These are phyloP conservation scores for Ramaria sp. DNA, from an alignment of 768 basidiomycete genomes.

Conservation along the genomic window DNA sequence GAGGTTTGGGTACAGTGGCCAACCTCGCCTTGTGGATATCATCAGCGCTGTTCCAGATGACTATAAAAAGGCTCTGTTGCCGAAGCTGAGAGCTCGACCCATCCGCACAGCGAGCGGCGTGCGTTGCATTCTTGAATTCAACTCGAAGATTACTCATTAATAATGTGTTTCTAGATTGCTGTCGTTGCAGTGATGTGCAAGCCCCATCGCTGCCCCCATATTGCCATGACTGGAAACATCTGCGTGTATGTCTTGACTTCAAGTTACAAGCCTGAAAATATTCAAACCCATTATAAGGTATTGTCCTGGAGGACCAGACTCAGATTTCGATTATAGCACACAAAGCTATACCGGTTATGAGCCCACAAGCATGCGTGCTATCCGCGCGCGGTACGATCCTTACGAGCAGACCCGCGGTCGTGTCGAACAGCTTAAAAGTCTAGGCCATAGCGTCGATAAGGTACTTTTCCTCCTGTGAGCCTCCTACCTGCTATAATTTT, in stretches of 20 bases:
- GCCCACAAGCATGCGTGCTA: constrained; percentile 98
- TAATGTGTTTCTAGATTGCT: constrained; percentile 53
- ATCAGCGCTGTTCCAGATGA: constrained; percentile 98
- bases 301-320: constrained; percentile 97
- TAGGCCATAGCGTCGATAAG: constrained; percentile 98
- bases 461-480: constrained; percentile 26
- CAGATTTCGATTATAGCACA: constrained; percentile 98
- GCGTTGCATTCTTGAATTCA: constrained; percentile 20
- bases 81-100: constrained; percentile 85
- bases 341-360: constrained; percentile 94
- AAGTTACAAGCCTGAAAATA: neutral
- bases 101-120: constrained; percentile 96
- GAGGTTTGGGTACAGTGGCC: constrained; percentile 75
- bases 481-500: neutral
- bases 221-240: constrained; percentile 99
- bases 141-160: neutral
- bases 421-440: constrained; percentile 87
- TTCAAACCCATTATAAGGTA: constrained; percentile 40
- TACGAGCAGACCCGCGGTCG: constrained; percentile 95
- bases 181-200: constrained; percentile 99
- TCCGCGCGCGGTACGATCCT: constrained; percentile 91
- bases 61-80: constrained; percentile 83
- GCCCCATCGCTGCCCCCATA: constrained; percentile 98
- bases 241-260: constrained; percentile 62
- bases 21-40: constrained; percentile 92